phyloP scores from a whole-genome alignment of 2,329 filamentous ascomycete genomes.

The Ascomycota sp. region DNA sequence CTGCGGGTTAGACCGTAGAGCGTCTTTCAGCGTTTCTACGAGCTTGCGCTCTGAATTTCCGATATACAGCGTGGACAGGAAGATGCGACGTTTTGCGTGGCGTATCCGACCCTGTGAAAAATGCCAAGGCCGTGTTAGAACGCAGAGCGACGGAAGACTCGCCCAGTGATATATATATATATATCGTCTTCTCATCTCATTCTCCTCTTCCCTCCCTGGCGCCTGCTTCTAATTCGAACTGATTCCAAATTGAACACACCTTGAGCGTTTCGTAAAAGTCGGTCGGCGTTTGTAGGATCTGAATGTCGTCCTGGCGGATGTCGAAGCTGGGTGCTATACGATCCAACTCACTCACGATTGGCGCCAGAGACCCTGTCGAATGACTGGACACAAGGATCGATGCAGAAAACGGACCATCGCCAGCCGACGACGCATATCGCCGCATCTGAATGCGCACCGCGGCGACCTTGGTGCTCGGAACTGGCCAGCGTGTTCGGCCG shows the following conservation, averaged over 20 bases:
- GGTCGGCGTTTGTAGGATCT: slow-evolving; percentile 57
- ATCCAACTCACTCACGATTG: slow-evolving; percentile 55
- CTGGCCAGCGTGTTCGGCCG: slow-evolving; percentile 5
- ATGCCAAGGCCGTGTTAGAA: too few species aligned
- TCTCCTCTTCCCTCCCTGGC: too few species aligned
- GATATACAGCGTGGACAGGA: slow-evolving; percentile 91
- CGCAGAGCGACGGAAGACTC: too few species aligned
- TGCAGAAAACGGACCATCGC: slow-evolving; percentile 11
- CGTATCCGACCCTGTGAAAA: slow-evolving; percentile 70
- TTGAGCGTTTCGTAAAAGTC: slow-evolving; percentile 87
- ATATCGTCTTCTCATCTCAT: too few species aligned
- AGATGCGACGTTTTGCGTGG: slow-evolving; percentile 59
- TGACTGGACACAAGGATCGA: slow-evolving; percentile 5
- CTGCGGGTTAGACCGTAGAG: slow-evolving; percentile 52
- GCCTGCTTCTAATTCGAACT: too few species aligned
- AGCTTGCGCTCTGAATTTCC: slow-evolving; percentile 83
- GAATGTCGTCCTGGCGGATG: slow-evolving; percentile 59
- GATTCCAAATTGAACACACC: slow-evolving; percentile 30
- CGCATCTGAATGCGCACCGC: slow-evolving; percentile 16
- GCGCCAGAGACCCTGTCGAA: slow-evolving; percentile 22
- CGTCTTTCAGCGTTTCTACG: slow-evolving; percentile 56
- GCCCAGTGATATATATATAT: too few species aligned
- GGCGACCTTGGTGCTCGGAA: slow-evolving; percentile 1
- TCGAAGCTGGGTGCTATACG: slow-evolving; percentile 80
- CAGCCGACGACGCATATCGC: slow-evolving; percentile 17